A percentile compares a stretch with the other conserved stretches of the same genome.
These are phyloP conservation scores for Osmanthus fragrans DNA, from an alignment of 257 asterid genomes.

Conservation along the genomic window DNA sequence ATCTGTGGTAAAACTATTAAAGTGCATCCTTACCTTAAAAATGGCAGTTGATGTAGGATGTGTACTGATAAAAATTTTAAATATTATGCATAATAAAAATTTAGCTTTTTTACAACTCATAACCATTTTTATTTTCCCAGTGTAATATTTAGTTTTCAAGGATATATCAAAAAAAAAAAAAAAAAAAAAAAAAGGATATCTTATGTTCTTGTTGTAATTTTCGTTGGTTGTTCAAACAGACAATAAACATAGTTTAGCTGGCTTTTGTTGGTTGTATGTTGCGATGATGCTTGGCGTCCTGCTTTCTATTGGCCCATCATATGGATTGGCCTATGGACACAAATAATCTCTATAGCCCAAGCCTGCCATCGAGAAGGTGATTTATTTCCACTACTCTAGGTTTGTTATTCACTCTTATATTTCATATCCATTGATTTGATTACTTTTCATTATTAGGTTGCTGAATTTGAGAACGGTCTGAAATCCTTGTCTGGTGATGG, in stretches of 20 bases:
- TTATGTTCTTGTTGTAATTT: no score
- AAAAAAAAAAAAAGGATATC: no score
- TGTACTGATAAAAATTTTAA: neutral
- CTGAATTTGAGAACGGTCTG: conserved; percentile 84
- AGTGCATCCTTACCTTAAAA: neutral
- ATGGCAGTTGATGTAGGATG: neutral
- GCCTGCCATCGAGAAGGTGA: conserved; percentile 78
- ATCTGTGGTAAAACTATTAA: neutral
- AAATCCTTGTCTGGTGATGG: conserved; percentile 84
- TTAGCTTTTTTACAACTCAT: neutral
- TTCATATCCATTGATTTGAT: neutral
- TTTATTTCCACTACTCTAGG: neutral
- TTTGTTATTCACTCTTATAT: neutral
- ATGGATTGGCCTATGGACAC: no score
- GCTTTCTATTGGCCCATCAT: no score
- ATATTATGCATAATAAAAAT: neutral
- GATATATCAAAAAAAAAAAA: no score
- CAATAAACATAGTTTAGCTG: no score
- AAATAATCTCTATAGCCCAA: conserved; percentile 92
- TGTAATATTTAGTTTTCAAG: neutral
- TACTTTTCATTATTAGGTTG: conserved; percentile 55
- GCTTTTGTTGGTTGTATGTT: no score
- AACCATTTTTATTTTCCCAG: no score
- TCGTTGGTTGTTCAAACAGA: no score
- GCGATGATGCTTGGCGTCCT: no score